Percentiles rank a stretch among this genome's conserved stretches.
Conservation (phyloP, 2,329 filamentous ascomycete genomes). For the Cryphonectria japonica region DNA sequence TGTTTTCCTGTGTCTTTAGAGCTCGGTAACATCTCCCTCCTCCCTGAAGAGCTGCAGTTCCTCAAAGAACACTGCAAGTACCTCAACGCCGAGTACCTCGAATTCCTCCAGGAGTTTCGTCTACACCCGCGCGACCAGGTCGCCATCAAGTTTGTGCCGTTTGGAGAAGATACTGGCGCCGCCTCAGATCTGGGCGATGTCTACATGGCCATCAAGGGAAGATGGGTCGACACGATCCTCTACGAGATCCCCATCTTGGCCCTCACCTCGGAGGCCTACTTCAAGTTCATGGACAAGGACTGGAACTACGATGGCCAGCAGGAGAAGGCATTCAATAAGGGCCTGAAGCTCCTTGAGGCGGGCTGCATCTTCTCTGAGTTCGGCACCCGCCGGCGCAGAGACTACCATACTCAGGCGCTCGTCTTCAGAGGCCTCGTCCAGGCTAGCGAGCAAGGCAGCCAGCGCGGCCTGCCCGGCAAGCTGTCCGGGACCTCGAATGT, state of each 20-base stretch:
- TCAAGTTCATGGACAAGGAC: conserved; percentile 92
- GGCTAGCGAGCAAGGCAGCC: conserved; percentile 72
- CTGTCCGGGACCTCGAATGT: conserved; percentile 94
- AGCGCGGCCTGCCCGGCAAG: conserved; percentile 69
- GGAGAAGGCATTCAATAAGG: conserved; percentile 83
- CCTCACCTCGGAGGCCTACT: conserved; percentile 93
- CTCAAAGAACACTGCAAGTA: conserved; percentile 80
- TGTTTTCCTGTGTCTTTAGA: conserved; percentile 53
- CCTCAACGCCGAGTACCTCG: conserved; percentile 75
- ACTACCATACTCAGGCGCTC: conserved; percentile 93
- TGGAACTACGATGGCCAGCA: conserved; percentile 90
- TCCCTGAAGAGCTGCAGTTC: conserved; percentile 78
- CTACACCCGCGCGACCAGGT: conserved; percentile 83
- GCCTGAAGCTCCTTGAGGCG: conserved; percentile 72
- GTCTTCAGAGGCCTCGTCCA: conserved; percentile 85
- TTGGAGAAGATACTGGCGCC: conserved; percentile 60
- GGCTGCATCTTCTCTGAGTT: conserved; percentile 95
- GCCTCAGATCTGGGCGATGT: conserved; percentile 75
- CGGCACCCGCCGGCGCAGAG: conserved; percentile 82
- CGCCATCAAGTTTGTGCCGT: conserved; percentile 65
- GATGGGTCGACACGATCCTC: conserved; percentile 93
- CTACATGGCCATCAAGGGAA: conserved; percentile 74
- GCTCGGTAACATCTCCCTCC: conserved; percentile 79
- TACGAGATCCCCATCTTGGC: conserved; percentile 97
- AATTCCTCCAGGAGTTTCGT: conserved; percentile 80